These are phyloP conservation scores for Tricholoma bakamatsutake DNA, from an alignment of 768 basidiomycete species.

Conservation along the genomic window DNA sequence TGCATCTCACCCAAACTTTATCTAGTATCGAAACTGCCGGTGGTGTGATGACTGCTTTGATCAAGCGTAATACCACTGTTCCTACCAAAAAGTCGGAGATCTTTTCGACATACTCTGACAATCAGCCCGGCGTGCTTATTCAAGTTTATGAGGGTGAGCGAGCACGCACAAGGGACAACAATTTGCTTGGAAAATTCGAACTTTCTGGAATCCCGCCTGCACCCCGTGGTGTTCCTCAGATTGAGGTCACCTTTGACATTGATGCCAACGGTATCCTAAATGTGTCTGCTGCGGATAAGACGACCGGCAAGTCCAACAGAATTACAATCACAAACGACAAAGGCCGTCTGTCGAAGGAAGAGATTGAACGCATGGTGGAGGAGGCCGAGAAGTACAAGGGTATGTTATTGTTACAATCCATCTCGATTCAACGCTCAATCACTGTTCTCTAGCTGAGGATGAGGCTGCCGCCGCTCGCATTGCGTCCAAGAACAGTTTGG, in stretches of 20 bases:
- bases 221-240: slow-evolving; percentile 95
- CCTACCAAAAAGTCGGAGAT: slow-evolving; percentile 98
- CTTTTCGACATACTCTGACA: slow-evolving; percentile 98
- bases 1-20: slow-evolving; percentile 10
- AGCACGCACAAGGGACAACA: slow-evolving; percentile 98
- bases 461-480: slow-evolving; percentile 83
- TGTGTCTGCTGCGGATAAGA: slow-evolving; percentile 94
- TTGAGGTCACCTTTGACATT: slow-evolving; percentile 98
- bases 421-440: slow-evolving; percentile 6
- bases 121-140: slow-evolving; percentile 97
- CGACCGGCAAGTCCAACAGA: slow-evolving; percentile 91
- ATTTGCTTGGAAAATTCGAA: slow-evolving; percentile 97
- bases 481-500: slow-evolving; percentile 83
- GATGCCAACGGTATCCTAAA: slow-evolving; percentile 96
- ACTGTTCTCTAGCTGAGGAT: slow-evolving; percentile 57
- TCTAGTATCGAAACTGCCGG: slow-evolving; percentile 93
- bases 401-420: slow-evolving; percentile 24
- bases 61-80: slow-evolving; percentile 98
- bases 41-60: slow-evolving; percentile 98
- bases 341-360: slow-evolving; percentile 94
- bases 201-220: slow-evolving; percentile 94
- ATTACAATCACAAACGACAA: slow-evolving; percentile 97
- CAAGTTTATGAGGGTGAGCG: slow-evolving; percentile 98
- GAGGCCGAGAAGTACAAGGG: slow-evolving; percentile 94
- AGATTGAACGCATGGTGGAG: slow-evolving; percentile 95